Base-by-base conservation (phyloP, 1,284 basidiomycete genomes). In the Leccinum huronense region DNA sequence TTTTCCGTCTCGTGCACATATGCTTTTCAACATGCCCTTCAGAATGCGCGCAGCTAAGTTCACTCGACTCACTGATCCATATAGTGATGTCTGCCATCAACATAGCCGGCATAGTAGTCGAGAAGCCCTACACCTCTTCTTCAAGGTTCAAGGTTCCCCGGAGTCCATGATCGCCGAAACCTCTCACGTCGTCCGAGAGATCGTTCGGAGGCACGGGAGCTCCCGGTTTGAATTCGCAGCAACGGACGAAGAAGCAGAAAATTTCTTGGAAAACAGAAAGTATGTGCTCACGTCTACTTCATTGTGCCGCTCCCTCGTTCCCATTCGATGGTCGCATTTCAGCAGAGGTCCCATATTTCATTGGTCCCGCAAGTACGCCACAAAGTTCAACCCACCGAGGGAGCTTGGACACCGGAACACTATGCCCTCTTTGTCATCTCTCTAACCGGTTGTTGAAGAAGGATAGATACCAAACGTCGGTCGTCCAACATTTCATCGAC, bases 221-320 rank as follows among this genome's bases (percentile, higher is more conserved):
- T 80, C 76, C 13, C 81, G 82, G 55, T 93, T 95, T 69, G 82
- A 89, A 70, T 93, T 95, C 71, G 91, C 93, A 9, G 80, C 83
- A 34, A 89, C 88, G 11, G 87, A 93, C 42, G 79, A 87, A 56
- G 91, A 94, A 73, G 93, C 91, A 0, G 86, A 87, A 3, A 86
- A 88, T 65, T 78, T 98, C 11, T 98, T 95, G 96, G 84, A 90
- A 70, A 93, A 93, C 67, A 81, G 88, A 57, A 98, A 97, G 79
- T 90, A 92, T 72, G 91, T 92, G 3, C 77, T 95, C 40, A 92
- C 86, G 82, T 89, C 86, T 57, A 88, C 88, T 9, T 74, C 23
- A 23, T 23, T 23, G 23, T 23, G 23, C 23, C 23, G 23, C 23
- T 23, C 23, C 23, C 23, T 23, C 23, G 23, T 23, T 23, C 23